Evolutionary conservation across 768 basidiomycete genomes (phyloP).

Genomic region (Pleurotus salmoneostramineus): DNA sequence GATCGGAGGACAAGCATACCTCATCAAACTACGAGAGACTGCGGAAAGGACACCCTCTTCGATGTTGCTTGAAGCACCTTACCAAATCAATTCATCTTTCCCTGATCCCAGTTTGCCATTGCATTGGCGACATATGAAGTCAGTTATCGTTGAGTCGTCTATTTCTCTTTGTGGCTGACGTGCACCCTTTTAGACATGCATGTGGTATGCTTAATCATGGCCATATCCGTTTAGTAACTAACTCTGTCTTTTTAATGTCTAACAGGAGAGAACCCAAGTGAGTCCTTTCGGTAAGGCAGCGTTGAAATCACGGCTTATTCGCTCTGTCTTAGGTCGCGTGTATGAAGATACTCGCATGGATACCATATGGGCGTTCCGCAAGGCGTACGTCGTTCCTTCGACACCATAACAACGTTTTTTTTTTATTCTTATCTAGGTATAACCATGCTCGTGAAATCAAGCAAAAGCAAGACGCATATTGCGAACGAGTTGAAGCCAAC

Average conservation of each 20-base stretch:
- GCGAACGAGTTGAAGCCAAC: conserved; percentile 42
- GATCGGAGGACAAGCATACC: conserved; percentile 81
- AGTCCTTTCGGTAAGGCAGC: conserved; percentile 26
- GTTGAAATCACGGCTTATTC: conserved; percentile 8
- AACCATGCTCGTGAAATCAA: conserved; percentile 61
- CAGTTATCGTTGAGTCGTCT: conserved; percentile 16
- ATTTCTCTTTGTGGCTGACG: too few species aligned
- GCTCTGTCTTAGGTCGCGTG: conserved; percentile 27
- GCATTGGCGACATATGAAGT: conserved; percentile 74
- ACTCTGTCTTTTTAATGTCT: background rate
- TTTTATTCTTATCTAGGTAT: conserved; percentile 38
- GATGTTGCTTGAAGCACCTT: conserved; percentile 78
- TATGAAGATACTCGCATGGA: conserved; percentile 58
- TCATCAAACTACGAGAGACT: conserved; percentile 76
- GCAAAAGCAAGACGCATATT: conserved; percentile 61
- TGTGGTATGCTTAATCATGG: conserved; percentile 30
- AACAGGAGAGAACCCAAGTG: conserved; percentile 57
- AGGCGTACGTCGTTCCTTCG: conserved; percentile 43
- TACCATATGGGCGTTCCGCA: conserved; percentile 59
- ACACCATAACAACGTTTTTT: conserved; percentile 13
- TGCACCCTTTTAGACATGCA: conserved; percentile 41
- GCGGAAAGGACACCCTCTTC: conserved; percentile 65
- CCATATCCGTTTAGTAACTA: background rate
- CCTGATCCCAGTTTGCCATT: conserved; percentile 34
- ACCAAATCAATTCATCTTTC: conserved; percentile 36